A percentile compares a stretch with the other conserved stretches of the same genome.
Evolutionary conservation across 768 basidiomycete species (phyloP).

Genomic region (Lentinula aciculospora): DNA sequence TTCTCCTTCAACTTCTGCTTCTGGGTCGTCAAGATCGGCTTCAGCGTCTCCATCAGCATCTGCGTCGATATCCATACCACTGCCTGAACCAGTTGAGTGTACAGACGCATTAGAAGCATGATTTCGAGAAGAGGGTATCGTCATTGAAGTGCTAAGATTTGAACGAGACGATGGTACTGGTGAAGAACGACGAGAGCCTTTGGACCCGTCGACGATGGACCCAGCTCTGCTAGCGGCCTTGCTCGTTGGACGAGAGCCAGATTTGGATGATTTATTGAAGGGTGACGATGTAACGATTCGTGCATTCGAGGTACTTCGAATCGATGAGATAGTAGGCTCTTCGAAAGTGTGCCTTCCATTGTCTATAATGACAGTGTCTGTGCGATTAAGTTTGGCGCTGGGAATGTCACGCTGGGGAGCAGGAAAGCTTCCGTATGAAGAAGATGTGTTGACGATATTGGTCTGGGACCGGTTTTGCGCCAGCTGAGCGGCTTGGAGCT

Average conservation of each 20-base stretch:
- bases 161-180: background rate
- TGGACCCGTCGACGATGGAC: background rate
- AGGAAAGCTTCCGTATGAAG: background rate
- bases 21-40: constrained; percentile 1
- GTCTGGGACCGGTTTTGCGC: constrained; percentile 1
- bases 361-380: constrained; percentile 3
- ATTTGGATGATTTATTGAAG: background rate
- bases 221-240: constrained; percentile 4
- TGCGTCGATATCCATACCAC: background rate
- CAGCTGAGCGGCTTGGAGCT: constrained; percentile 3
- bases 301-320: background rate
- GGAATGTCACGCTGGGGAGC: background rate
- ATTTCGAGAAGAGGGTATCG: background rate
- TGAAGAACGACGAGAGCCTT: background rate
- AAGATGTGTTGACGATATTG: background rate
- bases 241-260: constrained; percentile 1
- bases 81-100: constrained; percentile 3
- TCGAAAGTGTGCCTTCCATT: background rate
- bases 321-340: background rate
- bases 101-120: background rate
- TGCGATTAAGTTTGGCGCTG: background rate
- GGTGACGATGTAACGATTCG: background rate
- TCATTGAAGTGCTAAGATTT: background rate
- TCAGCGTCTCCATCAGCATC: constrained; percentile 7
- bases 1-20: constrained; percentile 6